Conservation (phyloP, 257 asterid genomes). For the Galeopsis tetrahit region DNA sequence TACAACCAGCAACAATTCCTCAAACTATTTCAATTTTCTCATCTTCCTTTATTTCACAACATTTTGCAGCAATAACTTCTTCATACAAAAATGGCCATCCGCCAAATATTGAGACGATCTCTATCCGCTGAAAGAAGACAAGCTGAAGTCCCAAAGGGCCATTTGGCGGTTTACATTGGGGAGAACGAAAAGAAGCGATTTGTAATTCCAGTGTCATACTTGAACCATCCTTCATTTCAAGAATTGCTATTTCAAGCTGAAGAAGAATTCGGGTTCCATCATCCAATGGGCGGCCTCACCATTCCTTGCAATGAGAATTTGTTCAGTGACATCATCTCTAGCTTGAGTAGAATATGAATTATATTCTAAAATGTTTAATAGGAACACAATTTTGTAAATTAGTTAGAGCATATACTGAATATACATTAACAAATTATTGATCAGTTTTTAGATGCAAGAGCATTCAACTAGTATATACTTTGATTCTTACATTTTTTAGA, state of each 20-base stretch:
- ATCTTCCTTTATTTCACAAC: background rate
- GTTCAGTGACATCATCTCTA: too few species aligned
- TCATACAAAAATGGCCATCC: background rate
- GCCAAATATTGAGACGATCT: background rate
- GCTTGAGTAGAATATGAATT: too few species aligned
- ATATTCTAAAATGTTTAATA: background rate
- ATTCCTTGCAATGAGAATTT: too few species aligned
- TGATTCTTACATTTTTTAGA: too few species aligned
- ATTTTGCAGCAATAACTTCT: background rate
- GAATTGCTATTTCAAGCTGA: background rate
- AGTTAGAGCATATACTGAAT: background rate
- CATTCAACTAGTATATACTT: too few species aligned
- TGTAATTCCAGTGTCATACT: background rate
- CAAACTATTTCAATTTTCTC: background rate
- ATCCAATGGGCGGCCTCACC: too few species aligned
- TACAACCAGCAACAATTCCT: background rate
- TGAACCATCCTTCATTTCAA: background rate
- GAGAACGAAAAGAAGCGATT: background rate
- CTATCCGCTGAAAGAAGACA: background rate
- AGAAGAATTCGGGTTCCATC: too few species aligned
- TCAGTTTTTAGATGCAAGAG: background rate
- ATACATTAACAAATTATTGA: background rate
- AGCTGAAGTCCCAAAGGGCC: background rate
- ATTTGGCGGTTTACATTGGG: background rate
- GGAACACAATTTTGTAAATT: background rate